Base-by-base conservation (phyloP, 768 basidiomycete genomes). In the Podaxis sp. region DNA sequence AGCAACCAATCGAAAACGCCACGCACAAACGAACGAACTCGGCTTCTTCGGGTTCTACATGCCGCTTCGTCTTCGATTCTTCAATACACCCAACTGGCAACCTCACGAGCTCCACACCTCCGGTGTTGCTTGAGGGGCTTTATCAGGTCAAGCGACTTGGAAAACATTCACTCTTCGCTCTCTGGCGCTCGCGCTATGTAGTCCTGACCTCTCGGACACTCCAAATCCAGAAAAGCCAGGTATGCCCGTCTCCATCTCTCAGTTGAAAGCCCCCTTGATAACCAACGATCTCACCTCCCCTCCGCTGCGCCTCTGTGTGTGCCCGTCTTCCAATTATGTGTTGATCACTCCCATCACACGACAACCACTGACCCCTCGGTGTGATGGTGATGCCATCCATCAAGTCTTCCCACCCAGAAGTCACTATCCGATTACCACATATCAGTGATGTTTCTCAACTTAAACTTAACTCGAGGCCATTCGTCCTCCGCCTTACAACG, bases 381-480 rank as follows among this genome's bases (percentile, higher is more conserved):
- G 38, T 44, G 42, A 30, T 36, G 44, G 26, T 63, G 61, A 49
- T 51, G 36, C 33, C 54, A 63, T 57, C 13, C 42, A 56, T 51
- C 48, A 63, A 63, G 61, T 38, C 46, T 48, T 63, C 61, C 17
- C 61, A 51, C 54, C 61, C 61, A 39, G 61, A 63, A 56, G 48
- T 39, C 54, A 63, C 55, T 28, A 51, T 63, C 40, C 61, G 42
- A 57, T 63, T 57, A 46, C 54, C 54, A 17, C 61, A 57, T 19
- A 57, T 63, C 61, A 56, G n/a, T 63, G 61, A 63, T 57, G 55
- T 63, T 63, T 63, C 61, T 39, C 61, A 63, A 63, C 61, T 63
- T 36, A 63, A 63, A 63, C 54, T 63, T 38, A 56, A 49, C 24
- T 63, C 61, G 9, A 57, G 39, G 36, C 61, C 61, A 33, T 63